Evolutionary conservation across 352 stramenopile genomes (phyloP).

Genomic region (Pythium chondricola): DNA sequence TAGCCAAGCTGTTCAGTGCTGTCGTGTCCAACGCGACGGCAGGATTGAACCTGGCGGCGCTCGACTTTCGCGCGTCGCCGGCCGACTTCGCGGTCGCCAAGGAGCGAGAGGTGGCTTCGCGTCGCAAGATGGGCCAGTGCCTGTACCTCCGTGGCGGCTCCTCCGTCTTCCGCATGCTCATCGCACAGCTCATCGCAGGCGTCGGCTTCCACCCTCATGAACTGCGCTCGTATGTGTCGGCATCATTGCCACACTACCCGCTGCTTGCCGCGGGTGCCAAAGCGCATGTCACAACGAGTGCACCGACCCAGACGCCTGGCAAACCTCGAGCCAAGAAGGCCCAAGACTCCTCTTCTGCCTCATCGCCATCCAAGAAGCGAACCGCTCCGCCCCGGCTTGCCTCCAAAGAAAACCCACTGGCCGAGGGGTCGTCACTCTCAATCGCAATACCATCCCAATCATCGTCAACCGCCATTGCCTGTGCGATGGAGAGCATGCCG

Average conservation of each 20-base stretch:
- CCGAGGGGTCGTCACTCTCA: not conserved
- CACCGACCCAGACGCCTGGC: not conserved
- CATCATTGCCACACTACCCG: not conserved
- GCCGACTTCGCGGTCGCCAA: constrained; percentile 28
- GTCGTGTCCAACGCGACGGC: constrained; percentile 37
- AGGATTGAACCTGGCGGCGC: constrained; percentile 32
- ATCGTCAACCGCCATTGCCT: not conserved
- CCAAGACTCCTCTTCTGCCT: not conserved
- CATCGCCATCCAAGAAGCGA: not conserved
- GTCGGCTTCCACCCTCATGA: constrained; percentile 35
- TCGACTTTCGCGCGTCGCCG: constrained; percentile 35
- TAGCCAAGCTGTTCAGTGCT: constrained; percentile 41
- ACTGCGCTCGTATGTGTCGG: not conserved
- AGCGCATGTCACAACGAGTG: not conserved
- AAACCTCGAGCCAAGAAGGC: too few species aligned
- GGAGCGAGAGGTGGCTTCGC: constrained; percentile 26
- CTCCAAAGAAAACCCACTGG: not conserved
- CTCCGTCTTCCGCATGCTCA: constrained; percentile 38
- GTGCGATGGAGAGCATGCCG: constrained; percentile 11
- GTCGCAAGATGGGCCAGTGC: constrained; percentile 46
- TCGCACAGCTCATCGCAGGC: constrained; percentile 36
- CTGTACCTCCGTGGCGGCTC: constrained; percentile 43
- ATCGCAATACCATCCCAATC: not conserved
- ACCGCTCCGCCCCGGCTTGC: too few species aligned
- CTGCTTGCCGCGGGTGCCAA: not conserved